These are phyloP conservation scores for Colletotrichum liaoningense DNA, from an alignment of 2,329 filamentous ascomycete genomes.

Conservation along the genomic window DNA sequence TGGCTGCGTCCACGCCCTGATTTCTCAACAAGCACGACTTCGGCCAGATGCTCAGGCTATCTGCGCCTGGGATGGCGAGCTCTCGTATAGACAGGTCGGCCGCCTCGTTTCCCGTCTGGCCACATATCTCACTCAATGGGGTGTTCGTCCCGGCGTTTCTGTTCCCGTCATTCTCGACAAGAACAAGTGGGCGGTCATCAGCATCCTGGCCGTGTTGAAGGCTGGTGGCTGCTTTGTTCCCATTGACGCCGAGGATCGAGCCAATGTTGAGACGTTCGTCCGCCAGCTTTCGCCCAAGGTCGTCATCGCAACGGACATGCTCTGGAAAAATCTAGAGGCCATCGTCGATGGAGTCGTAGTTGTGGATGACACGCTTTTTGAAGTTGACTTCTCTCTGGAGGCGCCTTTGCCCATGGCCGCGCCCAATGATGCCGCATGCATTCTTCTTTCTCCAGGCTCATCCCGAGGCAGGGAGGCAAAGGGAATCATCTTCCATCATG, in stretches of 20 bases:
- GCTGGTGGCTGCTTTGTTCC: constrained; percentile 63
- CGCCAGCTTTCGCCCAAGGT: constrained; percentile 56
- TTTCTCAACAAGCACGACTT: constrained; percentile 52
- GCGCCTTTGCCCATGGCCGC: constrained; percentile 48
- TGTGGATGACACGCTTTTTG: constrained; percentile 55
- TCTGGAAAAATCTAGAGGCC: constrained; percentile 51
- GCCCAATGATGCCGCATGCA: constrained; percentile 65
- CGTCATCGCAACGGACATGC: constrained; percentile 56
- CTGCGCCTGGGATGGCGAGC: constrained; percentile 57
- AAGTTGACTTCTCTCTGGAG: constrained; percentile 29
- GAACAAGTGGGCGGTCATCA: constrained; percentile 74
- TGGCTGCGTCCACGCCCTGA: constrained; percentile 57
- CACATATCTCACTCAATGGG: constrained; percentile 60
- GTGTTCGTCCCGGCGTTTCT: constrained; percentile 63
- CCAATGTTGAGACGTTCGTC: constrained; percentile 54
- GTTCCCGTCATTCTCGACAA: constrained; percentile 78
- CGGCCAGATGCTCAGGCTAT: constrained; percentile 55
- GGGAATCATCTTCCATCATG: constrained; percentile 72
- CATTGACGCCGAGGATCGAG: constrained; percentile 57
- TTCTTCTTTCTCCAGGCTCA: constrained; percentile 70
- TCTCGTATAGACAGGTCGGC: constrained; percentile 54
- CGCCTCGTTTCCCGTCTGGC: constrained; percentile 52
- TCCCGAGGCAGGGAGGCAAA: constrained; percentile 63
- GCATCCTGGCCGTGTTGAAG: constrained; percentile 77
- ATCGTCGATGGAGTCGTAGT: constrained; percentile 54